These are phyloP conservation scores for Trichoderma sp. DNA, from an alignment of 2,329 filamentous ascomycete genomes.

Conservation along the genomic window DNA sequence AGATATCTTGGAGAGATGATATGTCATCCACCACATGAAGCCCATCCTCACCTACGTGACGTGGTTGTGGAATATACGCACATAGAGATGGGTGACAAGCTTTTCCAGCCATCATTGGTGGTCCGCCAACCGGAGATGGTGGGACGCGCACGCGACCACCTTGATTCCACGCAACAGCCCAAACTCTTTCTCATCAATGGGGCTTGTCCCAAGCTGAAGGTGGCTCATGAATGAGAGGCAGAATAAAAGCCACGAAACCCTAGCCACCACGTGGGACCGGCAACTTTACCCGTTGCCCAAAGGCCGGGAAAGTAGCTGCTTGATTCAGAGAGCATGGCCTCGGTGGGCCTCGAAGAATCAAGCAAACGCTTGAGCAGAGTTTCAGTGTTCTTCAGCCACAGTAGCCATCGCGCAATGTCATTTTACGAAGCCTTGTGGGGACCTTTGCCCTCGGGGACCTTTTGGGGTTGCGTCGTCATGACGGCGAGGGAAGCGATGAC, in stretches of 20 bases:
- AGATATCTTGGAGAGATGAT: neutral
- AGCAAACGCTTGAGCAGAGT: neutral
- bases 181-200: neutral
- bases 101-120: neutral
- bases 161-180: neutral
- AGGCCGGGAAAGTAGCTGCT: neutral
- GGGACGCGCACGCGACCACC: neutral
- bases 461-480: neutral
- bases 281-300: neutral
- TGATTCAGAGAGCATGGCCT: neutral
- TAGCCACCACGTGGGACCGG: slow-evolving; percentile 1
- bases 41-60: neutral
- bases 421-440: neutral
- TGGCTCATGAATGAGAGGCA: neutral
- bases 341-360: neutral
- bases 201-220: neutral
- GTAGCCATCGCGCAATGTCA: neutral
- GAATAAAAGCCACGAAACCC: neutral
- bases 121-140: neutral
- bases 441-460: neutral
- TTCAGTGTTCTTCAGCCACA: neutral
- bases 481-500: neutral
- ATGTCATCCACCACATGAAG: neutral
- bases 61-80: neutral
- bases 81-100: neutral